Base-by-base conservation (phyloP, 192 early-diverging fungal genomes). In the Backusella mclennaniae region DNA sequence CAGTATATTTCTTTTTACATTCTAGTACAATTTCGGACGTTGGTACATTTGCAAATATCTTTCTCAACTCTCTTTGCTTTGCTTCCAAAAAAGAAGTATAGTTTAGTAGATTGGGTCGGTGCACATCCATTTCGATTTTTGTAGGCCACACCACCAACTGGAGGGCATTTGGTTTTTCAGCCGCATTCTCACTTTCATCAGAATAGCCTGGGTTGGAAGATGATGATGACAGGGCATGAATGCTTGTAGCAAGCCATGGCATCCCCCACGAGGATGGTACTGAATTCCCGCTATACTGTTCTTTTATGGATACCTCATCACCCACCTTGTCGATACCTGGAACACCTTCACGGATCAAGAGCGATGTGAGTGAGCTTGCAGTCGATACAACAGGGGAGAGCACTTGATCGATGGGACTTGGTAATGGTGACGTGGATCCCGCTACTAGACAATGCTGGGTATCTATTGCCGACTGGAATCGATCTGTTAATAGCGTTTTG, bases 181-280 rank as follows among this genome's bases (percentile, higher is more conserved):
- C 5, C 26, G 7, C 2, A 73, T 35, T 21, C 26, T 63, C 8
- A 68, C 19, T 26, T 46, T 49, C 53, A n/a, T 36, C 67, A 44
- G 35, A 14, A 21, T 59, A 33, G 7, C 44, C 33, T 0, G 26
- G 56, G 49, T 82, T 73, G 8, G 44, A n/a, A 1, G 70, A 29
- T 33, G 44, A 53, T 0, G 44, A 53, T 0, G 80, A 77, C 4
- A 82, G 33, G 4, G 66, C 73, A 35, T 73, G 76, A 21, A 82
- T 77, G 21, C 74, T 66, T 4, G 79, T 66, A 3, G 70, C 63
- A 21, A 82, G 73, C 80, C 80, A 82, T n/a, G 80, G 80, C 53
- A 82, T 75, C n/a, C 72, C 73, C 80, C 80, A 82, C 1, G 80
- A 77, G 0, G 68, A 71, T 12, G 41, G 35, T 5, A 33, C 4